Conservation (phyloP, 768 basidiomycete genomes). For the Scleroderma citrinum region DNA sequence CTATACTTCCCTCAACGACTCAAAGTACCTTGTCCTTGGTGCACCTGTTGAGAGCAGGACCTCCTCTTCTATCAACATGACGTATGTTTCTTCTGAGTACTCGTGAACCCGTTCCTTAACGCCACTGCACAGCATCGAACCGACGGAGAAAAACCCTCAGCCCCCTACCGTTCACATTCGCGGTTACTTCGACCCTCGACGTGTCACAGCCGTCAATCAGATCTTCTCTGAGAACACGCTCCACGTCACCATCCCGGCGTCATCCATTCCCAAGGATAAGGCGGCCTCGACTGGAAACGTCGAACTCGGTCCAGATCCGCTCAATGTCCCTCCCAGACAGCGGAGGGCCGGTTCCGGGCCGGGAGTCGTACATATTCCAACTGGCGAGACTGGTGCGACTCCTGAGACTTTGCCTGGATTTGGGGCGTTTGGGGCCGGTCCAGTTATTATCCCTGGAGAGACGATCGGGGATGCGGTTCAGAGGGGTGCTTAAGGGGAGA, state of each 20-base stretch:
- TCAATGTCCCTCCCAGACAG: conserved; percentile 7
- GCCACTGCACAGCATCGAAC: conserved; percentile 17
- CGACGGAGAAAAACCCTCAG: conserved; percentile 22
- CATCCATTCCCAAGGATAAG: conserved; percentile 12
- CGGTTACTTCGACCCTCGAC: conserved; percentile 32
- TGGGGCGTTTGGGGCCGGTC: conserved; percentile 23
- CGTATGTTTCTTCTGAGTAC: conserved; percentile 24
- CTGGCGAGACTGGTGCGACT: conserved; percentile 15
- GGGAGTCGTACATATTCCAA: conserved; percentile 16
- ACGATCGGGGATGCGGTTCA: conserved; percentile 15
- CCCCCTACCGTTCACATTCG: conserved; percentile 11
- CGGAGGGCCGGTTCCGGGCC: conserved; percentile 1
- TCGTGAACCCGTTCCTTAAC: neutral
- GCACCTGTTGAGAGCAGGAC: conserved; percentile 26
- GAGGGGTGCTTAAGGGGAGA: neutral
- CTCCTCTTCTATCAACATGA: conserved; percentile 34
- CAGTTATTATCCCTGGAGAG: conserved; percentile 24
- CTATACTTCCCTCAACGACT: conserved; percentile 31
- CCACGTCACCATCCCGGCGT: conserved; percentile 19
- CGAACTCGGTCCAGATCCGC: conserved; percentile 15
- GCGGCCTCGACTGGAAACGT: conserved; percentile 7
- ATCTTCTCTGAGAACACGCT: conserved; percentile 22
- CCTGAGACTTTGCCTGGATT: conserved; percentile 21
- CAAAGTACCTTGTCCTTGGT: conserved; percentile 28
- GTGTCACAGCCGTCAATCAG: conserved; percentile 28